phyloP scores from a whole-genome alignment of 2,329 filamentous ascomycete species.

The Penicillium digitatum region DNA sequence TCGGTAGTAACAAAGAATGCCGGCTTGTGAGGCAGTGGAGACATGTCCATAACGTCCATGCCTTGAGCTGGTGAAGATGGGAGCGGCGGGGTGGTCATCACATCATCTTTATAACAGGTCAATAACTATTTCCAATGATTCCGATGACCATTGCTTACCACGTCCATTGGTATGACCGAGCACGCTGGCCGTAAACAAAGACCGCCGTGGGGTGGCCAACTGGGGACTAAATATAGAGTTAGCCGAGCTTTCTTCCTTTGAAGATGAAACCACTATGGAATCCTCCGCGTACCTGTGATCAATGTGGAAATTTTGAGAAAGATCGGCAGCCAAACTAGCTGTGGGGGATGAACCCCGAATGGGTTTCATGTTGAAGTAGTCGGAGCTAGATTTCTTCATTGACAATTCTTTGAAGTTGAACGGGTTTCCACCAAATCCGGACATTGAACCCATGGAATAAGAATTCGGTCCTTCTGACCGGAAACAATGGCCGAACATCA shows the following conservation, averaged over 20 bases:
- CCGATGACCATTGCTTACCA: constrained; percentile 47
- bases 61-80: constrained; percentile 70
- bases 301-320: constrained; percentile 95
- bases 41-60: constrained; percentile 86
- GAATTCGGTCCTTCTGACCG: constrained; percentile 53
- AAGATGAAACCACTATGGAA: neutral
- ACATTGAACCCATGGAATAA: constrained; percentile 47
- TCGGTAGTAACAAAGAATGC: constrained; percentile 59
- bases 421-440: constrained; percentile 58
- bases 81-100: constrained; percentile 77
- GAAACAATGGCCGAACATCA: constrained; percentile 61
- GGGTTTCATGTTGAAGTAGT: constrained; percentile 79
- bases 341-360: constrained; percentile 84
- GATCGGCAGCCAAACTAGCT: constrained; percentile 82
- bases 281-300: constrained; percentile 68
- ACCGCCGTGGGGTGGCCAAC: constrained; percentile 75
- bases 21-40: constrained; percentile 82
- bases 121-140: constrained; percentile 7
- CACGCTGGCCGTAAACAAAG: constrained; percentile 73
- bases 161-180: constrained; percentile 56
- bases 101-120: constrained; percentile 53
- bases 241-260: constrained; percentile 30
- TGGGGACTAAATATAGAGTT: constrained; percentile 62
- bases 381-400: constrained; percentile 63
- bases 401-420: constrained; percentile 74